Evolutionary conservation across 495 filamentous ascomycete species (phyloP).

Genomic region (Trichoderma reesei): DNA sequence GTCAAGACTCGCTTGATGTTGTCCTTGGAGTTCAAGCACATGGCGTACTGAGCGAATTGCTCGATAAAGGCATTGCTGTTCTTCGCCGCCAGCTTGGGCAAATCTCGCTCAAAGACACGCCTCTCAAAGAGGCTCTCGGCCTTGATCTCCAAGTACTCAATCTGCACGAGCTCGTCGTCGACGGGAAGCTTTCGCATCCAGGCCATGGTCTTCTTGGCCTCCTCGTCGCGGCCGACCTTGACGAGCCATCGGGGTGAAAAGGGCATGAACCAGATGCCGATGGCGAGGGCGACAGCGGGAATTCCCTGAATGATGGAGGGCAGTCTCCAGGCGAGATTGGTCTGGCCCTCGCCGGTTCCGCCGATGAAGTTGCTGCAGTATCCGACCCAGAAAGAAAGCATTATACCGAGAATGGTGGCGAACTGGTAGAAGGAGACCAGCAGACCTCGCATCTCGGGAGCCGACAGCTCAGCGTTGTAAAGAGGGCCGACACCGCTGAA

Average conservation of each 20-base stretch:
- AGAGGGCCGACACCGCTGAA: conserved; percentile 18
- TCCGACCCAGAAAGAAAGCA: conserved; percentile 21
- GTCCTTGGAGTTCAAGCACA: conserved; percentile 17
- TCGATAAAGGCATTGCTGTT: conserved; percentile 44
- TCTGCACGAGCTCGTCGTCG: conserved; percentile 43
- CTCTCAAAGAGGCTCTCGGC: conserved; percentile 46
- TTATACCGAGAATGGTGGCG: conserved; percentile 20
- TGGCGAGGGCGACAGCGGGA: conserved; percentile 31
- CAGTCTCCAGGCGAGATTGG: conserved; percentile 35
- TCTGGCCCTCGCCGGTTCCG: conserved; percentile 32
- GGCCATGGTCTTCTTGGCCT: conserved; percentile 29
- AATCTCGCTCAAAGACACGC: conserved; percentile 23
- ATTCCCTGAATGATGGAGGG: conserved; percentile 37
- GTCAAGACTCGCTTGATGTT: conserved; percentile 52
- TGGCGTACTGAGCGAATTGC: conserved; percentile 22
- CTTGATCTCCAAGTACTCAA: conserved; percentile 53
- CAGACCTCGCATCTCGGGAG: conserved; percentile 19
- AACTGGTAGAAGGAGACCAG: conserved; percentile 21
- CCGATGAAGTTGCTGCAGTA: conserved; percentile 15
- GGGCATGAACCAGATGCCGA: conserved; percentile 52
- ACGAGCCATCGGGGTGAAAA: conserved; percentile 58
- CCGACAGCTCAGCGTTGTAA: conserved; percentile 22
- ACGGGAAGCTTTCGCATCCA: conserved; percentile 17
- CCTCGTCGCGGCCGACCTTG: conserved; percentile 51
- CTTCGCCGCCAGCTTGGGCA: conserved; percentile 43